Base-by-base conservation (phyloP, 2,329 filamentous ascomycete genomes). In the Colletotrichum sp. region DNA sequence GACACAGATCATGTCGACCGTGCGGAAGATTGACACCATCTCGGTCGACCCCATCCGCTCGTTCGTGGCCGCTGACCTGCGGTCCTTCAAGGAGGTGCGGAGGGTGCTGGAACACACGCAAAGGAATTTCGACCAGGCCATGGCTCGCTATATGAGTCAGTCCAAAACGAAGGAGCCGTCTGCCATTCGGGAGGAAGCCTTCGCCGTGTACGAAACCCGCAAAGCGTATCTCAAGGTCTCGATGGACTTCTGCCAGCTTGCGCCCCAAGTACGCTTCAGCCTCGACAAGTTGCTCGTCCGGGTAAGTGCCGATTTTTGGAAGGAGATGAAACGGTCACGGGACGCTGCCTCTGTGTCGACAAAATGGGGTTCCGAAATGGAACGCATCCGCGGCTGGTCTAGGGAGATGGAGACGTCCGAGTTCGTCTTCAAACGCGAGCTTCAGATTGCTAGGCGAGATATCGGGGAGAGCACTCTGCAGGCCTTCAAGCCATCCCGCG, bases 391-490 rank as follows among this genome's bases (percentile, higher is more conserved):
- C 76, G 96, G 96, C 36, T 99, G 97, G 97, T 94, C 95, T 73
- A 95, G 94, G 81, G 96, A 98, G 83, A 96, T 99, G 94, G 96
- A 98, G 84, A 90, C 92, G 66, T 93, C 94, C n/a, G 97, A 98
- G 84, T 90, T 91, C 56, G 88, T 93, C 6, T 98, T 98, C 84
- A 94, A 93, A 82, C 89, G 93, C 36, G 96, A 98, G 86, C 88
- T 98, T 32, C 90, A 96, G 75, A 86, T 92, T 39, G 95, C 96
- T 3, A 90, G 96, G 73, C 93, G 94, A 79, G 94, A 97, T 78
- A 93, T 99, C 64, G 95, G 96, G 79, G 95, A 96, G 78, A 90
- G 87, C 72, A 94, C 96, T 1, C 91, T 97, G 79, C 85, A 90
- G 16, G 88, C 89, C 28, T 92, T 91, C 77, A 93, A 95, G 78